Evolutionary conservation across 805 yeast species (phyloP).

Genomic region (Pichia deserticola): DNA sequence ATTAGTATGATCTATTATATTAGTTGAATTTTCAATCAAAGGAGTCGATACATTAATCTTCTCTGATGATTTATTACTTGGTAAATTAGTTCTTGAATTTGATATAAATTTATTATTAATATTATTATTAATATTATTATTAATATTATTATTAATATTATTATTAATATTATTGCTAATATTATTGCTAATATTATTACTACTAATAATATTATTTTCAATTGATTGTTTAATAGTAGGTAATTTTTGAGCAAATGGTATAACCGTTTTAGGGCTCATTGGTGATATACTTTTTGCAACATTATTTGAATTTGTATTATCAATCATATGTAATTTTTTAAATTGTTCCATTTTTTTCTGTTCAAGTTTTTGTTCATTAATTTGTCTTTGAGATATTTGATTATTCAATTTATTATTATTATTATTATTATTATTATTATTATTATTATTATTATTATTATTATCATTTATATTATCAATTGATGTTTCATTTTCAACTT

Average conservation of each 20-base stretch:
- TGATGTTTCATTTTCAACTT: background rate
- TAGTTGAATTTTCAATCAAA: too few species aligned
- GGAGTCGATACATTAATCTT: too few species aligned
- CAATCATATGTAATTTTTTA: background rate
- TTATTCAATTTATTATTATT: background rate
- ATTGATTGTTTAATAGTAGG: background rate
- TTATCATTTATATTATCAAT: too few species aligned
- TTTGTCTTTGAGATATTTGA: background rate
- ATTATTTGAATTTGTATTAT: background rate
- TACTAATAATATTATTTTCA: background rate
- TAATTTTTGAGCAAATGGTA: background rate
- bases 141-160: background rate
- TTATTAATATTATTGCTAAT: background rate
- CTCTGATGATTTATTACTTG: too few species aligned
- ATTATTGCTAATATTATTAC: too few species aligned
- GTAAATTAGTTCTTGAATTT: too few species aligned
- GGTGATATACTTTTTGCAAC: slow-evolving; percentile 8
- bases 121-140: too few species aligned
- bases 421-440: background rate
- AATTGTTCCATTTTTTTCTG: slow-evolving; percentile 9
- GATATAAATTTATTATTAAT: too few species aligned
- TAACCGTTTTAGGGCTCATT: slow-evolving; percentile 8
- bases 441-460: background rate
- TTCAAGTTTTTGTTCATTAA: slow-evolving; percentile 3
- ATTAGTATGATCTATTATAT: too few species aligned